Conservation (phyloP, 2,329 filamentous ascomycete species). For the Ophiosphaerella herpotricha region DNA sequence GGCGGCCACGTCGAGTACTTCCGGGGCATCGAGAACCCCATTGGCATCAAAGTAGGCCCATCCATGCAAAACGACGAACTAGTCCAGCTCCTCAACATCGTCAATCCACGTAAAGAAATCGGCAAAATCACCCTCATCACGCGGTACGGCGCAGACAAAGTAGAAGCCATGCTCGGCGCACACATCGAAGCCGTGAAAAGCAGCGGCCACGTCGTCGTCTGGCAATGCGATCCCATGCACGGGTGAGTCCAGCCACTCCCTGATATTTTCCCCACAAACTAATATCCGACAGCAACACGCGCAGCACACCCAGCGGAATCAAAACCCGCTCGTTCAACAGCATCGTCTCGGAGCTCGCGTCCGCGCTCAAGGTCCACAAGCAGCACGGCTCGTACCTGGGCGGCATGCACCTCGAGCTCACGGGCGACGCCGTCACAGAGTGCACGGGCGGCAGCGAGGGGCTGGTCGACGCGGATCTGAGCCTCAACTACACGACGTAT, state of each 20-base stretch:
- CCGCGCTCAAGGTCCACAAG: conserved; percentile 83
- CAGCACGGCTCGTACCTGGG: conserved; percentile 84
- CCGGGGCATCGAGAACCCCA: conserved; percentile 91
- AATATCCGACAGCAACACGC: conserved; percentile 56
- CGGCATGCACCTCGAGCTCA: conserved; percentile 92
- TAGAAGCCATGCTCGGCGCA: conserved; percentile 73
- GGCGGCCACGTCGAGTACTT: conserved; percentile 97
- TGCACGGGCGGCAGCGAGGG: conserved; percentile 90
- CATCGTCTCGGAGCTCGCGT: conserved; percentile 84
- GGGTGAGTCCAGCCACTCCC: conserved; percentile 56
- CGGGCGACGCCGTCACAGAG: conserved; percentile 94
- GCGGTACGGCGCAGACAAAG: conserved; percentile 82
- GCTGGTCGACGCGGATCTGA: conserved; percentile 83
- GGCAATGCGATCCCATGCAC: conserved; percentile 99
- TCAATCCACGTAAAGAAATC: conserved; percentile 80
- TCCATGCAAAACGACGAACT: conserved; percentile 79
- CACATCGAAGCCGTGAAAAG: conserved; percentile 89
- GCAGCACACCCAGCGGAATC: conserved; percentile 72
- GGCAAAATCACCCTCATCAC: conserved; percentile 97
- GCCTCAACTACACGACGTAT: conserved; percentile 91
- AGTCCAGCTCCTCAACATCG: conserved; percentile 75
- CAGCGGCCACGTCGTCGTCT: conserved; percentile 78
- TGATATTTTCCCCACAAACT: too few species aligned
- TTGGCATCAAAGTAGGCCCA: conserved; percentile 95
- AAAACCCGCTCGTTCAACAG: conserved; percentile 92